Evolutionary conservation across 2,329 filamentous ascomycete species (phyloP).

Genomic region (Cadophora luteo-olivacea): DNA sequence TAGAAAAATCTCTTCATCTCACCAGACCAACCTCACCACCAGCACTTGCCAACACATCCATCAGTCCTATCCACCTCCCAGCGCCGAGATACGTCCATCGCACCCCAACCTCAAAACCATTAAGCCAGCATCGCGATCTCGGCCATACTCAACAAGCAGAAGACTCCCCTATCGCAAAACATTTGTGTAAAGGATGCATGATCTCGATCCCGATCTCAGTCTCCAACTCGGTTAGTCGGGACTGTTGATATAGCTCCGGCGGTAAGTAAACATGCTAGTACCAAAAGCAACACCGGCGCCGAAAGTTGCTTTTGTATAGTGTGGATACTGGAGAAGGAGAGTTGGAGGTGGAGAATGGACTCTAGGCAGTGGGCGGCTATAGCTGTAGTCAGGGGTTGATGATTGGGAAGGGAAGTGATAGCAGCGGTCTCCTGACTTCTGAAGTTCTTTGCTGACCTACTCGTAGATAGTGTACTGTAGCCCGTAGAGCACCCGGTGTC

Average conservation of each 20-base stretch:
- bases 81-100: neutral
- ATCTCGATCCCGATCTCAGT: neutral
- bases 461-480: neutral
- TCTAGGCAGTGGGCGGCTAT: neutral
- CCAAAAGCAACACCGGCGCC: neutral
- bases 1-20: neutral
- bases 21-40: neutral
- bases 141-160: neutral
- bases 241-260: slow-evolving; percentile 5
- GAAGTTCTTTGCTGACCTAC: neutral
- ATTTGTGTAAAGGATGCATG: neutral
- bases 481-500: neutral
- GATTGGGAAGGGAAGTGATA: neutral
- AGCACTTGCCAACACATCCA: neutral
- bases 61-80: neutral
- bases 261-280: neutral
- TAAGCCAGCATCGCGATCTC: neutral
- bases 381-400: neutral
- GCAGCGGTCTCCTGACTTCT: neutral
- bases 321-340: neutral
- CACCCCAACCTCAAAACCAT: neutral
- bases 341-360: neutral
- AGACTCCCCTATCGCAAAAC: neutral
- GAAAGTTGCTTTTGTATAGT: neutral
- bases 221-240: neutral